A percentile compares a stretch with the other conserved stretches of the same genome.
Evolutionary conservation across 768 basidiomycete species (phyloP).

Genomic region (Mycena galericulata): DNA sequence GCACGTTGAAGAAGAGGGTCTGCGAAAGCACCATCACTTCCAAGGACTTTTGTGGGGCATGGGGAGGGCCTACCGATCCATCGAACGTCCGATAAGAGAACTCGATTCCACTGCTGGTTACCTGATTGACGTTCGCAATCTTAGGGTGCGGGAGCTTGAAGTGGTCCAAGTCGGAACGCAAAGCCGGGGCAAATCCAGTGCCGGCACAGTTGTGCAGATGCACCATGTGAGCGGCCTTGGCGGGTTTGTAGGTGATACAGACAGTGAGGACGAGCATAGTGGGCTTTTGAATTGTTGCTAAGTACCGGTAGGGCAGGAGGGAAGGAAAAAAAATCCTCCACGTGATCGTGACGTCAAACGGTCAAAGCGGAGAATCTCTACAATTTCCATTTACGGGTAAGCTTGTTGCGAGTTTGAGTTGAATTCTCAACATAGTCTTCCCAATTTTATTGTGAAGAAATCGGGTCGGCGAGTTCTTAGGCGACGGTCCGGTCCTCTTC

Average conservation of each 20-base stretch:
- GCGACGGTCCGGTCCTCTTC: too few relatives aligned
- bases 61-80: neutral
- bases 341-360: neutral
- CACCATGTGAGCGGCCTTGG: neutral
- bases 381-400: neutral
- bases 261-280: neutral
- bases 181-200: neutral
- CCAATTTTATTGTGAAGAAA: too few relatives aligned
- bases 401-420: too few relatives aligned
- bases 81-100: constrained; percentile 6
- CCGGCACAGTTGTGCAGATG: neutral
- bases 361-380: neutral
- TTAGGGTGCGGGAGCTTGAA: constrained; percentile 24
- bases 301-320: too few relatives aligned
- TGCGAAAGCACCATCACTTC: too few relatives aligned
- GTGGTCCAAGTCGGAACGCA: constrained; percentile 11
- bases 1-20: neutral
- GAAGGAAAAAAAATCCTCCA: neutral
- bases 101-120: constrained; percentile 6
- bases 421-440: too few relatives aligned
- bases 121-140: neutral
- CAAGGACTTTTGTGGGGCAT: too few relatives aligned
- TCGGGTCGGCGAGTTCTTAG: too few relatives aligned
- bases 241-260: neutral
- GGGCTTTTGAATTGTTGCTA: too few relatives aligned